phyloP scores from a whole-genome alignment of 1,139 yeast species.

The Yamadazyma friedrichii region DNA sequence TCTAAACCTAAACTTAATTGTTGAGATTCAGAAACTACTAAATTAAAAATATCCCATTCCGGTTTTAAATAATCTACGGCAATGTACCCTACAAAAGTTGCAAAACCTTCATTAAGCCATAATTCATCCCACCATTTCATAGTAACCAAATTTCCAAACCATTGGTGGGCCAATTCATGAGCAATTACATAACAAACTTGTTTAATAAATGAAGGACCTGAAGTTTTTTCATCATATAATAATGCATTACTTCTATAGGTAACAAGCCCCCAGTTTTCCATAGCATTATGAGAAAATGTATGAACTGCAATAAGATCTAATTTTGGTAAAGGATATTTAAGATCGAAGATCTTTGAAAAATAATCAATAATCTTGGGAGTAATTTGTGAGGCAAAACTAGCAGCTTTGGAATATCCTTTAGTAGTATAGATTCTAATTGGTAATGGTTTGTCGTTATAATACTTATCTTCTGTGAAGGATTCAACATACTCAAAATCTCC shows the following conservation, averaged over 20 bases:
- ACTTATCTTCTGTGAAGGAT: slow-evolving; percentile 32
- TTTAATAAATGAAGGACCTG: slow-evolving; percentile 66
- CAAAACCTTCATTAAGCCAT: slow-evolving; percentile 90
- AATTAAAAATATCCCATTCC: slow-evolving; percentile 84
- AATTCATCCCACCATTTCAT: slow-evolving; percentile 96
- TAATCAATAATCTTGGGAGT: slow-evolving; percentile 68
- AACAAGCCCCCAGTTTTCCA: slow-evolving; percentile 90
- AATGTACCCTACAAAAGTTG: slow-evolving; percentile 84
- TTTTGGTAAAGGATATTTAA: slow-evolving; percentile 72
- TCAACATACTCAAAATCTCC: slow-evolving; percentile 77
- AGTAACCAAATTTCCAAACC: slow-evolving; percentile 91
- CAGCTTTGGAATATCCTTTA: slow-evolving; percentile 62
- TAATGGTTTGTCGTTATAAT: slow-evolving; percentile 51
- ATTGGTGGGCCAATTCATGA: slow-evolving; percentile 90
- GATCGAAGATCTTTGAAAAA: slow-evolving; percentile 62
- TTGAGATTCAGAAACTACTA: slow-evolving; percentile 64
- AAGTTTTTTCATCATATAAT: slow-evolving; percentile 62
- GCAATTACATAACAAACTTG: slow-evolving; percentile 86
- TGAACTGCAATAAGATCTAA: slow-evolving; percentile 76
- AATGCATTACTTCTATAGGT: slow-evolving; percentile 80
- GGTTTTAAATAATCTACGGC: slow-evolving; percentile 78
- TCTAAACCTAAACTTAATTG: slow-evolving; percentile 73
- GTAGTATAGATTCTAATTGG: slow-evolving; percentile 76
- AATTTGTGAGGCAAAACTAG: slow-evolving; percentile 61
- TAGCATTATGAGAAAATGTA: slow-evolving; percentile 75